phyloP scores from a whole-genome alignment of 768 basidiomycete species.

The Tylopilus subfusipes region DNA sequence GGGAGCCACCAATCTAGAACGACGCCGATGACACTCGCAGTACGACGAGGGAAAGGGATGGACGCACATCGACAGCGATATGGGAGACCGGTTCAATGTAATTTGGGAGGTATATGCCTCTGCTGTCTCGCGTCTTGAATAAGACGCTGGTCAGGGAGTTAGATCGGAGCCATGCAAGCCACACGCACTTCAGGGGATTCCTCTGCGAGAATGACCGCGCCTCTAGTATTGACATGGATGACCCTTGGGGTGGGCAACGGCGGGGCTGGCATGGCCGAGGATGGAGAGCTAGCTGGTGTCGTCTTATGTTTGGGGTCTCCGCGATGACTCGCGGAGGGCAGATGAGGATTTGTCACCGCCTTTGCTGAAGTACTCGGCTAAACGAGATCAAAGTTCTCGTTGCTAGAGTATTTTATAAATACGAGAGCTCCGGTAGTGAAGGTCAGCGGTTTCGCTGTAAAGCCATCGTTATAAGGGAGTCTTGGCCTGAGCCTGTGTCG shows the following conservation, averaged over 20 bases:
- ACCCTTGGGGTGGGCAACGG: slow-evolving; percentile 78
- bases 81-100: slow-evolving; percentile 97
- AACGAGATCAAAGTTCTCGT: slow-evolving; percentile 5
- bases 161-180: slow-evolving; percentile 1
- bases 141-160: slow-evolving; percentile 14
- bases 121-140: slow-evolving; percentile 79
- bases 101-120: slow-evolving; percentile 96
- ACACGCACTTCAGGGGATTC: slow-evolving; percentile 85
- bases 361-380: not conserved
- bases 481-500: not conserved
- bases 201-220: slow-evolving; percentile 89
- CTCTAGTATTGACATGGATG: slow-evolving; percentile 93
- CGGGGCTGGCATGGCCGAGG: slow-evolving; percentile 44
- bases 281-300: slow-evolving; percentile 10
- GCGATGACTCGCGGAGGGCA: slow-evolving; percentile 4
- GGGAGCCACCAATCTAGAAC: slow-evolving; percentile 86
- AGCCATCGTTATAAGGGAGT: slow-evolving; percentile 4
- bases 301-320: slow-evolving; percentile 14
- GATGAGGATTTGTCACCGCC: slow-evolving; percentile 17
- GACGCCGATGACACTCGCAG: not conserved
- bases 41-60: not conserved
- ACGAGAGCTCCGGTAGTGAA: not conserved
- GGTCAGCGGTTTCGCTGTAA: not conserved
- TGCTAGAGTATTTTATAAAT: not conserved
- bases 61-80: slow-evolving; percentile 92